These are phyloP conservation scores for Pinus tabuliformis DNA, from an alignment of 75 land plant species.

Conservation along the genomic window DNA sequence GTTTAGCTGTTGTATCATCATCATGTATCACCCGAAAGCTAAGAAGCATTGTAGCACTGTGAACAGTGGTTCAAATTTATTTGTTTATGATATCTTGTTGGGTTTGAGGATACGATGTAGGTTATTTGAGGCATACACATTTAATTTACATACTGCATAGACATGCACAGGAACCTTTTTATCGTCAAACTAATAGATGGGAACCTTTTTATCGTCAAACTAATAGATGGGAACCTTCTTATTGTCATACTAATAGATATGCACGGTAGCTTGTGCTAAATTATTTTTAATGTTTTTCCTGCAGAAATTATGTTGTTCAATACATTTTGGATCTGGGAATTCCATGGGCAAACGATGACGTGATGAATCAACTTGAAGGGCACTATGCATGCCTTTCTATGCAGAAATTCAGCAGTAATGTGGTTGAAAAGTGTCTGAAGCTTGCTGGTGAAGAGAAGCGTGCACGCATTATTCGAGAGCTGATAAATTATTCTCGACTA, in stretches of 20 bases:
- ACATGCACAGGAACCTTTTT: neutral
- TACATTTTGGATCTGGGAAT: slow-evolving; percentile 44
- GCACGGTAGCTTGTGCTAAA: neutral
- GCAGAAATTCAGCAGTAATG: slow-evolving; percentile 86
- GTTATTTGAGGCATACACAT: neutral
- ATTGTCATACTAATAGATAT: no score
- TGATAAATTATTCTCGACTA: slow-evolving; percentile 39
- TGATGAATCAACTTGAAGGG: slow-evolving; percentile 58
- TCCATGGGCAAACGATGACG: slow-evolving; percentile 45
- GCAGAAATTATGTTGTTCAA: slow-evolving; percentile 91
- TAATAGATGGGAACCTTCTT: no score
- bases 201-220: no score
- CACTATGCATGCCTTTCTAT: slow-evolving; percentile 50
- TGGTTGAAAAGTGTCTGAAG: slow-evolving; percentile 81
- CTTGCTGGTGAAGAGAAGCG: slow-evolving; percentile 41
- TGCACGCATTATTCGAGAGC: slow-evolving; percentile 48
- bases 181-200: no score
- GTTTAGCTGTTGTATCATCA: no score
- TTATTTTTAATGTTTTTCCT: slow-evolving; percentile 3
- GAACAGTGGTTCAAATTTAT: neutral
- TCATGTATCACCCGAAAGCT: neutral
- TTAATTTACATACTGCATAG: neutral
- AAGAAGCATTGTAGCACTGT: neutral
- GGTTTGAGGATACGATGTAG: neutral
- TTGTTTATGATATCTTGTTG: slow-evolving; percentile 5